Evolutionary conservation across 306 rosid genomes (phyloP), one percentile per base, ranked within the genome.

Genomic region (Alnus rubra): DNA sequence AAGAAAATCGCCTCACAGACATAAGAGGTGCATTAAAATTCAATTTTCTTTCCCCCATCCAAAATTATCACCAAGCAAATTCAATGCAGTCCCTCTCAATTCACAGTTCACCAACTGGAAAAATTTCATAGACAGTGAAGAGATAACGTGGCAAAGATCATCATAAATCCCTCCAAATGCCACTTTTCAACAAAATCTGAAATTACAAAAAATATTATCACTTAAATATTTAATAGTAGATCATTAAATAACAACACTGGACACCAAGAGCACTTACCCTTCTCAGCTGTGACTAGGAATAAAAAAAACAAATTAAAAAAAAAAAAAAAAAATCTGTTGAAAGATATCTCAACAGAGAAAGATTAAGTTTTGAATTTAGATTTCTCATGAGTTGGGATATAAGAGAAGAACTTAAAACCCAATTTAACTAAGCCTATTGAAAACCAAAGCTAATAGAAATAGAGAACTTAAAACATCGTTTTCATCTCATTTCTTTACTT

Each of bases 1-100:
- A 83, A 74, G 96, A 76, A 82, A 86, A 84, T 48, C 99, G 92
- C 75, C 99, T 89, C 77, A 93, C 99, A 2, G 99, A 95, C 85
- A 91, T 63, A 28, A 95, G 90, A 23, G 96, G 99, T 44, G 96
- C 97, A 76, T 88, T 90, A 16, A 95, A 91, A 79, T 95, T 90
- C 79, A 95, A 86, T 75, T 86, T 91, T 78, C 88, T 90, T 77
- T 86, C 96, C 53, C 88, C 90, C 99, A 95, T 95, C 58, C 69
- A 79, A 50, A 39, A 56, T 74, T 28, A 67, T 47, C 82, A 56
- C 69, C 74, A 68, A 80, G 63, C 5, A 19, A 77, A 77, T 45
- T 33, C 51, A 74, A 44, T 37, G 42, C 70, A n/a, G 70, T 80
- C 75, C 76, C 76, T 78, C 77, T 78, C 55, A 76, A 54, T 80